Base-by-base conservation (phyloP, 225 moss, liverwort and hornwort species). In the Marchantia polymorpha region DNA sequence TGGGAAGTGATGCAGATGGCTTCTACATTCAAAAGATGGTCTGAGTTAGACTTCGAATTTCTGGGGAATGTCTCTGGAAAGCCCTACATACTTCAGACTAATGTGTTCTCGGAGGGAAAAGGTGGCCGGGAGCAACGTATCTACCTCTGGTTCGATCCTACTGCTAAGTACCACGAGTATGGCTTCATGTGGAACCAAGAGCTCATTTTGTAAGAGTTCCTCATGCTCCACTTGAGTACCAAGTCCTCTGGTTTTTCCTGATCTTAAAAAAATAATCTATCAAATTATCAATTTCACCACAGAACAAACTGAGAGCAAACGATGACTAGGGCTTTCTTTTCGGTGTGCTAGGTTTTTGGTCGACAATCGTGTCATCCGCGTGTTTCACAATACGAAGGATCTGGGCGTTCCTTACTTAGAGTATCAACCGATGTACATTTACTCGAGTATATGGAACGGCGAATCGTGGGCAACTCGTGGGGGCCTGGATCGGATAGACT, bases 351-450 rank as follows among this genome's bases (percentile, higher is more conserved):
- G 91, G 52, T 90, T 94, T 84, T 89, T 90, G 22, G 90, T 94
- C 63, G 92, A 94, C 79, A 54, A 87, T 29, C 83, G 76, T 69
- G 68, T 85, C 59, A 85, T 92, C 68, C 26, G 92, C 48, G 91
- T 92, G 79, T 94, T 91, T 74, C 80, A 82, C 27, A 92, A 94
- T 85, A 78, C 85, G 13, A 78, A 83, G 51, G 71, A 77, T 6
- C 64, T 86, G 4, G 94, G 94, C 0, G 83, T 87, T 46, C 90
- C 88, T 1, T 94, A 89, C 77, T 82, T 90, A 74, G 85, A 77
- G 87, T 83, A 83, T 81, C 94, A 94, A 79, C 88, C 91, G 78
- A 91, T 94, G 94, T 85, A 83, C 64, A 78, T 89, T 77, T 91
- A 81, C 77, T 85, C 90, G 16, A 92, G 94, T 78, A 79, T 92